Conservation (phyloP, 108 stramenopile genomes). For the Skeletonema costatum region DNA sequence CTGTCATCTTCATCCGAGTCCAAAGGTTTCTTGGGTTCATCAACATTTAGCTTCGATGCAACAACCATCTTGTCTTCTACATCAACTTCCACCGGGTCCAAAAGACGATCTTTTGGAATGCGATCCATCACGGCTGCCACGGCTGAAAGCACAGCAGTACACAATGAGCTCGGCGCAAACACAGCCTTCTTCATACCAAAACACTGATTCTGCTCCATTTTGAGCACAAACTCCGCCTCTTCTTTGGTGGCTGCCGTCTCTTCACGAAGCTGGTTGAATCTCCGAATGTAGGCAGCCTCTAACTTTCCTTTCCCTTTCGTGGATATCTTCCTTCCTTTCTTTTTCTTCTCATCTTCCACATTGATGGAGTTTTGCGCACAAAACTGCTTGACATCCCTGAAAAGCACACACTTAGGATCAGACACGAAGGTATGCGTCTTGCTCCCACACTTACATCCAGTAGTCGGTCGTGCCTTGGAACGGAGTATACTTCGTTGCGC, state of each 20-base stretch:
- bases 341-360: background rate
- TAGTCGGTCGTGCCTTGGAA: conserved; percentile 53
- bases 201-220: conserved; percentile 79
- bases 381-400: conserved; percentile 50
- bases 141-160: conserved; percentile 70
- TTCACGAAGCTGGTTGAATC: conserved; percentile 53
- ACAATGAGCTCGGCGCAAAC: conserved; percentile 64
- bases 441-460: conserved; percentile 71
- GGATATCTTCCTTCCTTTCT: background rate
- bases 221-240: conserved; percentile 73
- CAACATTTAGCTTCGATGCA: background rate
- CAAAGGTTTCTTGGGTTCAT: background rate
- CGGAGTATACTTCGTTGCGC: conserved; percentile 59
- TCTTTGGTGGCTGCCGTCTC: conserved; percentile 45
- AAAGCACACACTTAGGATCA: conserved; percentile 69
- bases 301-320: conserved; percentile 56
- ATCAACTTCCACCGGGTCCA: background rate
- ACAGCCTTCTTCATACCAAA: conserved; percentile 60
- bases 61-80: background rate
- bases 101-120: conserved; percentile 39
- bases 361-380: conserved; percentile 31
- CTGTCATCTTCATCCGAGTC: conserved; percentile 27
- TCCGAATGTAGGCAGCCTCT: conserved; percentile 68
- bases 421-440: conserved; percentile 68
- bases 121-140: conserved; percentile 40